Evolutionary conservation across 208 protist species (phyloP), one percentile per base, ranked within the genome.

Genomic region (Leptomonas pyrrhocoris): DNA sequence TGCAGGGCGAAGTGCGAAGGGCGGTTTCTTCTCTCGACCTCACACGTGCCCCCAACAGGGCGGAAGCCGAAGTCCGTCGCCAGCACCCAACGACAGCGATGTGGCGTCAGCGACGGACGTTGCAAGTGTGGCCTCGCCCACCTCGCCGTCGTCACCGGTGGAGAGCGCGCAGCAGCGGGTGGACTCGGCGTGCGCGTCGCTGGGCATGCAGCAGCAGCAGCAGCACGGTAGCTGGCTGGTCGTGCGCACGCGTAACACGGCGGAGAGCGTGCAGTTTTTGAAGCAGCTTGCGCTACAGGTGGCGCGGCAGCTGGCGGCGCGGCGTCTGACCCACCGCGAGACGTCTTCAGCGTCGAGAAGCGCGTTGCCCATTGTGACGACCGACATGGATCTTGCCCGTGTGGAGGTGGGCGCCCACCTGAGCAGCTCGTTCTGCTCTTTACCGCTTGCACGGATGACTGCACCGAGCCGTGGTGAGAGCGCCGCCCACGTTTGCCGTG

Each of bases 171-270:
- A 64, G 18, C 67, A 60, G 51, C 83, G 83, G 1, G 63, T 88
- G 4, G 64, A 82, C 68, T 71, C 83, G 15, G 76, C 79, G n/a
- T 88, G 83, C 21, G 80, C 80, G 16, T 82, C 79, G 18, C 73
- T 88, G 2, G 60, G 67, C 11, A 54, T 74, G 36, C 60, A 59
- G n/a, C n/a, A n/a, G n/a, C n/a, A n/a, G n/a, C n/a, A n/a, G n/a
- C n/a, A n/a, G 34, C 60, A 73, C 2, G 5, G 18, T 6, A 59
- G 79, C 9, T 85, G 79, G 53, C 11, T 59, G 11, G 83, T 88
- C 13, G 67, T 88, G 31, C 83, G 83, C 60, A 88, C 83, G n/a
- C 83, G 83, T 25, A 80, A 62, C 53, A 71, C 80, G 45, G 48
- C 76, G 43, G 83, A 88, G 72, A 81, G 70, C 18, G 71, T 82